A percentile compares a stretch with the other conserved stretches of the same genome.
Evolutionary conservation across 176 grass and related monocot species (phyloP).

Genomic region (Bolboschoenus planiculmis): DNA sequence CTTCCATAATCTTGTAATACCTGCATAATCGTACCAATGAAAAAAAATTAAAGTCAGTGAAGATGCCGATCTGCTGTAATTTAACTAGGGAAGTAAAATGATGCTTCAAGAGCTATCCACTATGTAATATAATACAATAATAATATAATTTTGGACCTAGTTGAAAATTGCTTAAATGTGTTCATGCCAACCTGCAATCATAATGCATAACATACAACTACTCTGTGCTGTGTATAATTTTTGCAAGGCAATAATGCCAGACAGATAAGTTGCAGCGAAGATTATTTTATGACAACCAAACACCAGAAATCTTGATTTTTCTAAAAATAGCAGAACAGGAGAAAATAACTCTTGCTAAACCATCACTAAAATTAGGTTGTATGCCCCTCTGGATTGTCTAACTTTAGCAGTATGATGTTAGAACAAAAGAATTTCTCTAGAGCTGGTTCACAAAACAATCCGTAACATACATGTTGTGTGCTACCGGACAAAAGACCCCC

Average conservation of each 20-base stretch:
- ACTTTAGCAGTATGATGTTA: background rate
- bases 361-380: background rate
- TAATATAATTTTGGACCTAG: background rate
- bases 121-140: constrained; percentile 21
- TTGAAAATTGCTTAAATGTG: background rate
- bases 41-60: background rate
- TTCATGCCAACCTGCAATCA: background rate
- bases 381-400: background rate
- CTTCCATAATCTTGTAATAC: constrained; percentile 94
- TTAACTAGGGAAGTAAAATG: background rate
- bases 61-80: background rate
- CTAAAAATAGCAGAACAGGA: background rate
- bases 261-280: background rate
- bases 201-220: background rate
- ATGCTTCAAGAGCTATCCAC: constrained; percentile 1
- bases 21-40: constrained; percentile 23
- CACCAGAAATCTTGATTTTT: background rate
- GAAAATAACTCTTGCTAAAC: background rate
- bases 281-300: background rate
- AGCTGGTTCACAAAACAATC: background rate
- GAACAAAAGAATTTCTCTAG: background rate
- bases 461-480: background rate
- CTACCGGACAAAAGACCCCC: background rate
- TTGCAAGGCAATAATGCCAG: background rate
- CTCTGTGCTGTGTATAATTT: background rate